A percentile compares a stretch with the other conserved stretches of the same genome.
Evolutionary conservation across 73 alveolate genomes (phyloP).

Genomic region (Durusdinium trenchii): DNA sequence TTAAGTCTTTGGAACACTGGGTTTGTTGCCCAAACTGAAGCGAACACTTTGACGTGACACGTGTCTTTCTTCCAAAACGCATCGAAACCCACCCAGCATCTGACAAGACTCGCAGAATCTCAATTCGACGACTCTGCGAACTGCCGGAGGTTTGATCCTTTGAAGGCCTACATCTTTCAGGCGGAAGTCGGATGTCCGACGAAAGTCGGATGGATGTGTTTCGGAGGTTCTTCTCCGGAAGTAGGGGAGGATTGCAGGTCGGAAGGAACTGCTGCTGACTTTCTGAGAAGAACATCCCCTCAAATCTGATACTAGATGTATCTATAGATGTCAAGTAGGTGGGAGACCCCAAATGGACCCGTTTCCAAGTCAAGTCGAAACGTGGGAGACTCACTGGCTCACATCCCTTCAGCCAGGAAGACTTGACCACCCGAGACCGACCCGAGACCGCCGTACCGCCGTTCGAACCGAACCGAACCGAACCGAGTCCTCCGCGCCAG

Average conservation of each 20-base stretch:
- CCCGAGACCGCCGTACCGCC: neutral
- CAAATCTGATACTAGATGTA: neutral
- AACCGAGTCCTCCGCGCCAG: no score
- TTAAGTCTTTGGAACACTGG: no score
- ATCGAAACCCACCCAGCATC: neutral
- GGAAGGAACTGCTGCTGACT: neutral
- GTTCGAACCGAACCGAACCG: no score
- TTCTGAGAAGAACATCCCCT: neutral
- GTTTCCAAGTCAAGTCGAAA: neutral
- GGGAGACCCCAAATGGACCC: neutral
- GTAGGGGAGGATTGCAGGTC: neutral
- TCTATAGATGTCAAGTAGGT: neutral
- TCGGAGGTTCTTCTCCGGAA: neutral
- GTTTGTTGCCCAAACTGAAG: neutral
- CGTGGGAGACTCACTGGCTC: neutral
- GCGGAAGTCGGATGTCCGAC: neutral
- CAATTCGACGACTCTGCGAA: neutral
- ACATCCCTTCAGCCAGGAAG: neutral
- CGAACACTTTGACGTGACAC: neutral
- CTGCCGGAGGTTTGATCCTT: slow-evolving; percentile 96
- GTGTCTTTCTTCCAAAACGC: neutral
- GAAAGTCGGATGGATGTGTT: neutral
- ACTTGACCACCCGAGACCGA: neutral
- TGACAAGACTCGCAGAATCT: neutral
- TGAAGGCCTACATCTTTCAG: slow-evolving; percentile 97